These are phyloP conservation scores for Bruguiera gymnorhiza DNA, from an alignment of 345 rosid species.

Conservation along the genomic window DNA sequence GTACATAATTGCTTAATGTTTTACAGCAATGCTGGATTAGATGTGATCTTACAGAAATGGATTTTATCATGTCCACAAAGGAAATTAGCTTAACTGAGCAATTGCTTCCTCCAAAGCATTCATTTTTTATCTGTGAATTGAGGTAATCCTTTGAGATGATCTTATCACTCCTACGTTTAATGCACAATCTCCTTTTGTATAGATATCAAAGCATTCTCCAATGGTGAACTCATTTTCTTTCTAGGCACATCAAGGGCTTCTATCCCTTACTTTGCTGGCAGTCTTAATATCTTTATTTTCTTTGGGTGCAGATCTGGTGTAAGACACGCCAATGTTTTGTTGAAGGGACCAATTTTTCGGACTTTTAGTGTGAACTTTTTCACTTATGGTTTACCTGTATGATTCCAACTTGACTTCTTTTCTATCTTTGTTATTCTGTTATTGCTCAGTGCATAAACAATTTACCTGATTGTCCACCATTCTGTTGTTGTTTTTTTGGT, in stretches of 20 bases:
- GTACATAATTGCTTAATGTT: neutral
- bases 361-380: slow-evolving; percentile 46
- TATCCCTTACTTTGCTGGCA: neutral
- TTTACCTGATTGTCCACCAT: neutral
- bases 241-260: neutral
- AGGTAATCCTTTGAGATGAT: slow-evolving; percentile 26
- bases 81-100: slow-evolving; percentile 34
- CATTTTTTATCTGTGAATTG: slow-evolving; percentile 39
- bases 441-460: too few relatives aligned
- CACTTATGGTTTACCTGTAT: slow-evolving; percentile 49
- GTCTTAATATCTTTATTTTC: neutral
- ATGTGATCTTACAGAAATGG: slow-evolving; percentile 46
- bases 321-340: slow-evolving; percentile 31
- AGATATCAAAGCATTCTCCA: neutral
- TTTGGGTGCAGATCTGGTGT: slow-evolving; percentile 33
- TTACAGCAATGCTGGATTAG: slow-evolving; percentile 47
- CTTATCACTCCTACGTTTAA: neutral
- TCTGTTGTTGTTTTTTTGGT: neutral
- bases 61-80: slow-evolving; percentile 33
- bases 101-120: slow-evolving; percentile 43
- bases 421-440: neutral
- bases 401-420: slow-evolving; percentile 9
- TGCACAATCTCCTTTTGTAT: neutral
- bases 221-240: neutral
- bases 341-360: slow-evolving; percentile 38